Percentiles rank a stretch among this genome's conserved stretches.
These are phyloP conservation scores for Aspergillus sojae DNA, from an alignment of 2,329 filamentous ascomycete species.

Conservation along the genomic window DNA sequence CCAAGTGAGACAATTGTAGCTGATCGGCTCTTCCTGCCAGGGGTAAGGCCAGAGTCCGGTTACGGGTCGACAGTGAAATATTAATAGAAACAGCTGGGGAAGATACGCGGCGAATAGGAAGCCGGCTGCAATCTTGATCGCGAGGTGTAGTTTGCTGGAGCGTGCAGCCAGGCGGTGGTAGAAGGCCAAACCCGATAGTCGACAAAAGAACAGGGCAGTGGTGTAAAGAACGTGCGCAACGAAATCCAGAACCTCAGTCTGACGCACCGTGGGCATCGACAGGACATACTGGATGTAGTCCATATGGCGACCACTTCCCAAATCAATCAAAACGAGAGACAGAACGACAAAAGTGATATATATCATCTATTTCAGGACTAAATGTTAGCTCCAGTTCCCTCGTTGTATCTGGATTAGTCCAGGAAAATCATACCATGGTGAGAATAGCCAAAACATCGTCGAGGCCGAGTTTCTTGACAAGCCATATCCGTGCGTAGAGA, in stretches of 20 bases:
- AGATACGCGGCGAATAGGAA: conserved; percentile 48
- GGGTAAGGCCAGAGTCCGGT: conserved; percentile 57
- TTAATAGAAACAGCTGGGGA: conserved; percentile 53
- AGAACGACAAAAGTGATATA: conserved; percentile 50
- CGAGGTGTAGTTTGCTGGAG: conserved; percentile 25
- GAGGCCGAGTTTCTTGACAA: conserved; percentile 47
- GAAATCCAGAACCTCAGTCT: conserved; percentile 54
- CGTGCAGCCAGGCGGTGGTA: conserved; percentile 52
- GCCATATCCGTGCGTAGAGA: conserved; percentile 48
- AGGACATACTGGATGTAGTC: conserved; percentile 49
- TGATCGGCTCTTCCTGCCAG: conserved; percentile 45
- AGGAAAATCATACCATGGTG: conserved; percentile 44
- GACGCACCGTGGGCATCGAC: conserved; percentile 42
- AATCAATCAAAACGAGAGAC: conserved; percentile 47
- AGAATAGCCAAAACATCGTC: conserved; percentile 55
- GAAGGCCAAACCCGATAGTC: conserved; percentile 56
- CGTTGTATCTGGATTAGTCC: not conserved
- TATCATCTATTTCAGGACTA: conserved; percentile 22
- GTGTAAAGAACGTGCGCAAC: conserved; percentile 57
- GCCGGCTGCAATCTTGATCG: conserved; percentile 33
- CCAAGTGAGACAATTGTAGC: conserved; percentile 54
- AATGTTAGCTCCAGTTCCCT: not conserved
- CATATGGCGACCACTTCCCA: conserved; percentile 50
- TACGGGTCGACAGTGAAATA: conserved; percentile 56
- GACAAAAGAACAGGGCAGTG: conserved; percentile 52